Evolutionary conservation across 768 basidiomycete genomes (phyloP).

Genomic region (Termitomyces sp.): DNA sequence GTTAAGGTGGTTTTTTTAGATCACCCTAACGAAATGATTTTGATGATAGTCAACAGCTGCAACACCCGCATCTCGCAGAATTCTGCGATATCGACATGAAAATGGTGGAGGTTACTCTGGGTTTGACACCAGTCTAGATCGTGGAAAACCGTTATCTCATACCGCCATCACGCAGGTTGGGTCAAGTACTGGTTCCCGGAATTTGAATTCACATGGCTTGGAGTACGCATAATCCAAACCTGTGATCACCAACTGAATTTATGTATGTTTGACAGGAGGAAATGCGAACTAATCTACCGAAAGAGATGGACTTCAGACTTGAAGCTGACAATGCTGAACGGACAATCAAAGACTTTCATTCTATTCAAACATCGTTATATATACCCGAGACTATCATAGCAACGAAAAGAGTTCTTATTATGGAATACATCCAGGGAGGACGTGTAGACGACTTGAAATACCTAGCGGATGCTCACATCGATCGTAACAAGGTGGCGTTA

Average conservation of each 20-base stretch:
- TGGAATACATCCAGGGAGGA: slow-evolving; percentile 92
- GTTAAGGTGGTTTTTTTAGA: slow-evolving; percentile 56
- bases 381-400: slow-evolving; percentile 80
- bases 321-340: slow-evolving; percentile 85
- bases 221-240: slow-evolving; percentile 31
- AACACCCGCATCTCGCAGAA: slow-evolving; percentile 91
- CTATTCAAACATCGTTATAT: slow-evolving; percentile 75
- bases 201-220: slow-evolving; percentile 93
- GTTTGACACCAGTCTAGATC: slow-evolving; percentile 25
- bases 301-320: slow-evolving; percentile 92
- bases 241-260: slow-evolving; percentile 16
- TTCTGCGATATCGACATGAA: slow-evolving; percentile 90
- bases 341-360: slow-evolving; percentile 61
- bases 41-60: slow-evolving; percentile 40
- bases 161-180: slow-evolving; percentile 43
- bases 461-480: slow-evolving; percentile 75
- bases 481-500: slow-evolving; percentile 89
- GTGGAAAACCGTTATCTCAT: not conserved
- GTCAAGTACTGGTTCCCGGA: slow-evolving; percentile 93
- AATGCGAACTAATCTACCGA: slow-evolving; percentile 87
- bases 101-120: slow-evolving; percentile 71
- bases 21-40: not conserved
- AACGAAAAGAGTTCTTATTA: slow-evolving; percentile 80
- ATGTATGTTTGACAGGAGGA: slow-evolving; percentile 64
- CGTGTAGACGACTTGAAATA: slow-evolving; percentile 86